phyloP scores from a whole-genome alignment of 1,284 basidiomycete species.

The Austroboletus rostrupii region DNA sequence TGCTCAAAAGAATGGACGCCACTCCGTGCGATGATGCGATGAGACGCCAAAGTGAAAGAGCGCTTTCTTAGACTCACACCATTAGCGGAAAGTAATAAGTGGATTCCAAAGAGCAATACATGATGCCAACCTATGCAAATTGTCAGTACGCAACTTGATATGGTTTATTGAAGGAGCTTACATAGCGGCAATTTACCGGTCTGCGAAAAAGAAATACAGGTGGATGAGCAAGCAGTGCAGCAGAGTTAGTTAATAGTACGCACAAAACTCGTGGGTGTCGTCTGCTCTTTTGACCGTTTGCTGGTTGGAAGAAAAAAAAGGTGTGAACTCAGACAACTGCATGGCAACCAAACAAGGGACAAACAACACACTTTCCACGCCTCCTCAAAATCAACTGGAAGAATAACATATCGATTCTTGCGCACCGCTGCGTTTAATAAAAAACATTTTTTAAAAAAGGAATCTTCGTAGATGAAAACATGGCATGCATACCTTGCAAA shows the following conservation, averaged over 20 bases:
- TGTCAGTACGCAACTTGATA: slow-evolving; percentile 2
- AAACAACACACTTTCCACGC: slow-evolving; percentile 89
- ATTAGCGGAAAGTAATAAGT: slow-evolving; percentile 15
- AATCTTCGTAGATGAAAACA: not conserved
- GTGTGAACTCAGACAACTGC: slow-evolving; percentile 36
- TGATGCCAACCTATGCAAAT: slow-evolving; percentile 16
- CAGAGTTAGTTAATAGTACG: slow-evolving; percentile 29
- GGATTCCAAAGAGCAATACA: slow-evolving; percentile 27
- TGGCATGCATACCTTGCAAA: slow-evolving; percentile 71
- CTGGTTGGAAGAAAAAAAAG: slow-evolving; percentile 42
- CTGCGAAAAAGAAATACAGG: slow-evolving; percentile 9
- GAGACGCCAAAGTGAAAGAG: slow-evolving; percentile 80
- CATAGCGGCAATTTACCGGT: slow-evolving; percentile 25
- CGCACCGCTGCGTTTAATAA: slow-evolving; percentile 68
- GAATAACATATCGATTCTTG: slow-evolving; percentile 96
- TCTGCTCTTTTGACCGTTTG: slow-evolving; percentile 92
- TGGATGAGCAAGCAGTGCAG: slow-evolving; percentile 1
- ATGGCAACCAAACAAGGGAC: slow-evolving; percentile 35
- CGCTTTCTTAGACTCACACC: slow-evolving; percentile 18
- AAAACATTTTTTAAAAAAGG: slow-evolving; percentile 5
- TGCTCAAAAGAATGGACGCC: slow-evolving; percentile 82
- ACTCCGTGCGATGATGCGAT: slow-evolving; percentile 53
- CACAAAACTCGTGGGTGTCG: slow-evolving; percentile 95
- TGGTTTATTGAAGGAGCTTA: slow-evolving; percentile 9
- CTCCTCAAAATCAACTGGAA: slow-evolving; percentile 97